Conservation (phyloP, 345 rosid genomes). For the Dipteronia sinensis region DNA sequence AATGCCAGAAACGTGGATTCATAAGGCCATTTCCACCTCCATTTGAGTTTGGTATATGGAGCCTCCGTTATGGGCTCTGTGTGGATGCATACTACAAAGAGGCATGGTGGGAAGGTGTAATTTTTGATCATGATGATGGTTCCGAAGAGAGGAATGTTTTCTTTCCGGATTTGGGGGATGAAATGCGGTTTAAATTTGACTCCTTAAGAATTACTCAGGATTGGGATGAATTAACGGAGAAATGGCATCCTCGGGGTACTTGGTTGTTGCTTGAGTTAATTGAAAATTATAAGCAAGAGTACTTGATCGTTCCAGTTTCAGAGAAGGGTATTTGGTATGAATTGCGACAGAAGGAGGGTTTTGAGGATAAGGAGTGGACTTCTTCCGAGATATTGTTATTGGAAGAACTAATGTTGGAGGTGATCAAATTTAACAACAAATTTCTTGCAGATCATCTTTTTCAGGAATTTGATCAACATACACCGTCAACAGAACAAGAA, state of each 20-base stretch:
- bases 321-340: constrained; percentile 80
- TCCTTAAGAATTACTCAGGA: constrained; percentile 62
- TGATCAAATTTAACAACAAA: constrained; percentile 45
- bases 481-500: constrained; percentile 23
- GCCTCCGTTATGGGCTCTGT: constrained; percentile 57
- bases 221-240: constrained; percentile 56
- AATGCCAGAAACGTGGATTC: constrained; percentile 33
- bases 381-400: constrained; percentile 37
- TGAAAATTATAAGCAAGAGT: constrained; percentile 39
- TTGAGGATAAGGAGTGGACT: constrained; percentile 60
- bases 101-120: constrained; percentile 94
- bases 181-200: constrained; percentile 37
- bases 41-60: constrained; percentile 25
- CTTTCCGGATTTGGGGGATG: constrained; percentile 90
- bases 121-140: constrained; percentile 57
- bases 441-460: constrained; percentile 32
- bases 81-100: constrained; percentile 59
- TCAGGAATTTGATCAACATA: constrained; percentile 17
- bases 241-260: constrained; percentile 65
- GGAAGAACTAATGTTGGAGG: constrained; percentile 49
- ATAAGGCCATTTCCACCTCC: constrained; percentile 67
- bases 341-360: constrained; percentile 47
- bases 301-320: constrained; percentile 45
- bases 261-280: constrained; percentile 73
- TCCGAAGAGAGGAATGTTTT: constrained; percentile 53